Evolutionary conservation across 352 stramenopile genomes (phyloP).

Genomic region (Phytopythium montanum): DNA sequence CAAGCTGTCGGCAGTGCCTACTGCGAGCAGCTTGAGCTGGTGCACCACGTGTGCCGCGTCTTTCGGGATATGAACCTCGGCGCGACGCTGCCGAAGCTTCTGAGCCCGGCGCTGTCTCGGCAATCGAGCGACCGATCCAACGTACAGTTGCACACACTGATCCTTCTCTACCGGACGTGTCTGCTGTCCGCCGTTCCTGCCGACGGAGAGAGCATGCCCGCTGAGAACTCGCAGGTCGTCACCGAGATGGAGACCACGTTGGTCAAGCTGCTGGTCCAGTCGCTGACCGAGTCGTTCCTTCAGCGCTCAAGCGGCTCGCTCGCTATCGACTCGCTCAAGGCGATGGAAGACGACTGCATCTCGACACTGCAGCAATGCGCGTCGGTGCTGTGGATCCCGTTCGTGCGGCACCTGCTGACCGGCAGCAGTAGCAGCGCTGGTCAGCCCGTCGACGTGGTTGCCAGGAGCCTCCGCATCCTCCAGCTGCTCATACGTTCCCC

Average conservation of each 20-base stretch:
- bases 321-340: neutral
- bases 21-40: conserved; percentile 49
- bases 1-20: conserved; percentile 13
- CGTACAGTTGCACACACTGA: conserved; percentile 54
- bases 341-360: conserved; percentile 22
- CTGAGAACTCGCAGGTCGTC: neutral
- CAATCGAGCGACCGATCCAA: conserved; percentile 31
- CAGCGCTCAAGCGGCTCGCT: neutral
- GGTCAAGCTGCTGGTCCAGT: conserved; percentile 15
- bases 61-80: conserved; percentile 67
- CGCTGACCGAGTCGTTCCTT: neutral
- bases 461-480: conserved; percentile 34
- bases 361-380: conserved; percentile 24
- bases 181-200: conserved; percentile 24
- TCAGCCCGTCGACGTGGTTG: conserved; percentile 9
- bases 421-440: neutral
- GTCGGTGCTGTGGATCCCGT: conserved; percentile 17
- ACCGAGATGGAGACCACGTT: conserved; percentile 40
- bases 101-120: conserved; percentile 52
- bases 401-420: conserved; percentile 19
- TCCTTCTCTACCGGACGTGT: conserved; percentile 57
- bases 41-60: conserved; percentile 60
- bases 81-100: conserved; percentile 60
- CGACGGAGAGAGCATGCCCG: conserved; percentile 5
- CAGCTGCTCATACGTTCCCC: conserved; percentile 47